A percentile compares a stretch with the other conserved stretches of the same genome.
Conservation (phyloP, 495 filamentous ascomycete species). For the Cercophora sp. region DNA sequence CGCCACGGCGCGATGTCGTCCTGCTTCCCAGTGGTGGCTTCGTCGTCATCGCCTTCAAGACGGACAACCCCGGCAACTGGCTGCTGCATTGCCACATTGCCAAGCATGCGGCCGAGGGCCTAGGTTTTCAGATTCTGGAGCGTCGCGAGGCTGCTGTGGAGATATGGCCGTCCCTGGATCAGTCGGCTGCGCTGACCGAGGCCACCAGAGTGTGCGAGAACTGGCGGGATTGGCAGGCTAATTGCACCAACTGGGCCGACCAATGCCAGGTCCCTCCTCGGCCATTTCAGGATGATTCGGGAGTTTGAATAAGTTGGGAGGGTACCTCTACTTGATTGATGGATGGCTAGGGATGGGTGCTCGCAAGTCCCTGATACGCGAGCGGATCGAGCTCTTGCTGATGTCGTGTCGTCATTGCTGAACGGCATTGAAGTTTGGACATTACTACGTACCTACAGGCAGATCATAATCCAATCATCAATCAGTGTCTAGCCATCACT, state of each 20-base stretch:
- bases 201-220: not conserved
- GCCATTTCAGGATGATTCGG: slow-evolving; percentile 12
- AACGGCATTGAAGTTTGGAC: too few relatives aligned
- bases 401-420: too few relatives aligned
- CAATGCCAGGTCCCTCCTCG: not conserved
- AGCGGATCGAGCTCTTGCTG: too few relatives aligned
- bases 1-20: slow-evolving; percentile 55
- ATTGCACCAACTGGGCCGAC: not conserved
- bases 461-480: too few relatives aligned
- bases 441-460: too few relatives aligned
- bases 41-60: slow-evolving; percentile 52
- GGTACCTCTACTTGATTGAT: too few relatives aligned
- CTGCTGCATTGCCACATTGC: slow-evolving; percentile 21
- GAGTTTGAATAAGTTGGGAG: too few relatives aligned
- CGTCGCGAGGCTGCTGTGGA: not conserved
- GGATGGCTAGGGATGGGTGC: too few relatives aligned
- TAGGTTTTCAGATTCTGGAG: slow-evolving; percentile 9
- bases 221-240: not conserved
- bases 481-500: too few relatives aligned
- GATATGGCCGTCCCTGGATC: not conserved
- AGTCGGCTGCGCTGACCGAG: not conserved
- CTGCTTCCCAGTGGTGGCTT: slow-evolving; percentile 45
- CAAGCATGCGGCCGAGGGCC: slow-evolving; percentile 10
- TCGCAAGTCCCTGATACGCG: too few relatives aligned
- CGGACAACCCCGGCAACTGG: slow-evolving; percentile 41